Evolutionary conservation across 306 rosid genomes (phyloP).

Genomic region (Neltuma alba): DNA sequence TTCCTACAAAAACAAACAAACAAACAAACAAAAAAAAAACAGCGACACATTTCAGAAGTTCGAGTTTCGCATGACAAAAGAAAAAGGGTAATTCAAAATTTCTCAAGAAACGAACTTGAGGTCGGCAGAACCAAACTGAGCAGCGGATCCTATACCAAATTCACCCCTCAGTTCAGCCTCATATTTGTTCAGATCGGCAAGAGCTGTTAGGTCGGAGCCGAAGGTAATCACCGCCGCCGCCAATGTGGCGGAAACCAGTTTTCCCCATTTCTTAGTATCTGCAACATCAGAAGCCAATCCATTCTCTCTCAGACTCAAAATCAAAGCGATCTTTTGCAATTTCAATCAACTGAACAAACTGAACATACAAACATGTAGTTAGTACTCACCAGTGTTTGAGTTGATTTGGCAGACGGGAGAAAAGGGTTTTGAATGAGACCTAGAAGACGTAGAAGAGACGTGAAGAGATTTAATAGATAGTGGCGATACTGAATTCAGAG

Average conservation of each 20-base stretch:
- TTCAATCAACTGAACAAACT: slow-evolving; percentile 22
- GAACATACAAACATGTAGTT: background rate
- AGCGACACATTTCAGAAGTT: background rate
- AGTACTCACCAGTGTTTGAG: slow-evolving; percentile 38
- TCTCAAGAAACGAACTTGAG: slow-evolving; percentile 53
- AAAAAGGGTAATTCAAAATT: background rate
- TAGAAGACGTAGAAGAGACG: slow-evolving; percentile 47
- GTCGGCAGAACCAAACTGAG: slow-evolving; percentile 94
- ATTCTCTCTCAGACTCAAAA: slow-evolving; percentile 43
- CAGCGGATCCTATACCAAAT: slow-evolving; percentile 95
- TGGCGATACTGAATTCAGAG: slow-evolving; percentile 56
- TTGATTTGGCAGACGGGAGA: slow-evolving; percentile 42
- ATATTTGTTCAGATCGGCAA: slow-evolving; percentile 88
- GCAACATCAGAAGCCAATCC: slow-evolving; percentile 30
- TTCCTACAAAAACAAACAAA: slow-evolving; percentile 67
- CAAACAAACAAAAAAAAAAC: slow-evolving; percentile 12
- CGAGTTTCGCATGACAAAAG: background rate
- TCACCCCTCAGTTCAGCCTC: slow-evolving; percentile 86
- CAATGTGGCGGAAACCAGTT: slow-evolving; percentile 63
- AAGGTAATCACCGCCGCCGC: slow-evolving; percentile 68
- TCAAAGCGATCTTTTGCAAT: slow-evolving; percentile 30
- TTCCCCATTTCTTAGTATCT: slow-evolving; percentile 57
- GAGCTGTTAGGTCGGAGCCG: slow-evolving; percentile 64
- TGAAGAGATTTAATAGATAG: slow-evolving; percentile 45
- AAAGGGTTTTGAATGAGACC: slow-evolving; percentile 44